These are phyloP conservation scores for Ceratocystis papillata DNA, from an alignment of 2,329 filamentous ascomycete species.

Conservation along the genomic window DNA sequence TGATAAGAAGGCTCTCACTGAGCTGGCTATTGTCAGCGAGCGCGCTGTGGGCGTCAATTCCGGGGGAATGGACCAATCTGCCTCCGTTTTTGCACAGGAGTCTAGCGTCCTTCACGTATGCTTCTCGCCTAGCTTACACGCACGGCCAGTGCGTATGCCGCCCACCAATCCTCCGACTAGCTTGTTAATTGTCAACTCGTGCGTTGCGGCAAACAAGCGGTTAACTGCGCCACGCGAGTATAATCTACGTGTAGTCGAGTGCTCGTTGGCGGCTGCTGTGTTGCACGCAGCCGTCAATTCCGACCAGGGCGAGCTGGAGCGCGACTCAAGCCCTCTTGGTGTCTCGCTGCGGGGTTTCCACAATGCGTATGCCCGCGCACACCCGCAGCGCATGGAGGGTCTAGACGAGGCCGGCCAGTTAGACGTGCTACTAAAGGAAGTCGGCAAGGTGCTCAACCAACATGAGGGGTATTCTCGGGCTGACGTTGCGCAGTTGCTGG, in stretches of 20 bases:
- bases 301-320: slow-evolving; percentile 49
- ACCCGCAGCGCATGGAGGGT: slow-evolving; percentile 32
- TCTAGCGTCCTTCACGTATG: slow-evolving; percentile 82
- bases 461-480: slow-evolving; percentile 79
- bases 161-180: slow-evolving; percentile 69
- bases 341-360: slow-evolving; percentile 81
- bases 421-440: slow-evolving; percentile 29
- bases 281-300: slow-evolving; percentile 44
- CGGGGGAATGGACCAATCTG: slow-evolving; percentile 95
- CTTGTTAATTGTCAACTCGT: slow-evolving; percentile 90
- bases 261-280: slow-evolving; percentile 70
- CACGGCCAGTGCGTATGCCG: slow-evolving; percentile 70
- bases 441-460: slow-evolving; percentile 57
- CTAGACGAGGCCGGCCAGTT: slow-evolving; percentile 17
- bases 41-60: slow-evolving; percentile 92
- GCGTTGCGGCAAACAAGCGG: slow-evolving; percentile 88
- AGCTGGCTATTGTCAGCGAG: slow-evolving; percentile 90
- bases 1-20: slow-evolving; percentile 83
- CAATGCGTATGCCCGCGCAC: slow-evolving; percentile 59
- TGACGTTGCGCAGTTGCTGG: slow-evolving; percentile 65
- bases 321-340: slow-evolving; percentile 72
- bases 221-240: slow-evolving; percentile 89
- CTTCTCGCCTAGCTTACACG: slow-evolving; percentile 69
- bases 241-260: slow-evolving; percentile 93
- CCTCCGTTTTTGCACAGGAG: slow-evolving; percentile 82